Evolutionary conservation across 169 alveolate genomes (phyloP), one percentile per base, ranked within the genome.

Genomic region (Plasmodium relictum): DNA sequence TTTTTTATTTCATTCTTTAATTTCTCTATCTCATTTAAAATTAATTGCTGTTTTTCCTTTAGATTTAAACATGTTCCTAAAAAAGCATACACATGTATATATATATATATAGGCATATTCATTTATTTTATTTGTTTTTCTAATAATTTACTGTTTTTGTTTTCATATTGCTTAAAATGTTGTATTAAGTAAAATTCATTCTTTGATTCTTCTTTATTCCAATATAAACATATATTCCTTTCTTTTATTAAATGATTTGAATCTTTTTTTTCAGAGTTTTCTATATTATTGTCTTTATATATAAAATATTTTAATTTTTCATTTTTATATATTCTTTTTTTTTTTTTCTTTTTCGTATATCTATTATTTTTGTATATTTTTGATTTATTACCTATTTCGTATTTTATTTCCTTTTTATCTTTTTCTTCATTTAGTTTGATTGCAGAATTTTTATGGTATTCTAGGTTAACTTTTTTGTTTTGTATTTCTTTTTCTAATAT

Each of bases 1-100:
- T 83, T 69, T 68, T 83, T 83, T 68, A 83, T 83, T 31, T 83
- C 70, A 26, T 26, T 72, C 26, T 83, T 83, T 31, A 83, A 10
- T 52, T 83, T 83, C 56, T 83, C 85, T 5, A 83, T 83, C 22
- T 83, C 91, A 48, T 68, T 83, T 16, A 39, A 16, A 22, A 44
- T 69, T 9, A 83, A 54, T 22, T 83, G 91, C 12, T 83, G 85
- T 68, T 83, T 83, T 39, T 69, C 91, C 54, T 41, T 42, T 18
- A 68, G 16, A 44, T 83, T 83, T 72, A 83, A 59, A 59, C 18
- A 18, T 18, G 68, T 10, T 7, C 6, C 41, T 22, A 22, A 10
- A 14, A 56, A 20, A n/a, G 2, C 9, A 56, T 6, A n/a, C 9
- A 20, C 9, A 56, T 6, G 2, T 56, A 20, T 18, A 56, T 56